A percentile compares a stretch with the other conserved stretches of the same genome.
These are phyloP conservation scores for apple (Malus domestica) DNA, from an alignment of 306 rosid genomes.

Conservation along the genomic window DNA sequence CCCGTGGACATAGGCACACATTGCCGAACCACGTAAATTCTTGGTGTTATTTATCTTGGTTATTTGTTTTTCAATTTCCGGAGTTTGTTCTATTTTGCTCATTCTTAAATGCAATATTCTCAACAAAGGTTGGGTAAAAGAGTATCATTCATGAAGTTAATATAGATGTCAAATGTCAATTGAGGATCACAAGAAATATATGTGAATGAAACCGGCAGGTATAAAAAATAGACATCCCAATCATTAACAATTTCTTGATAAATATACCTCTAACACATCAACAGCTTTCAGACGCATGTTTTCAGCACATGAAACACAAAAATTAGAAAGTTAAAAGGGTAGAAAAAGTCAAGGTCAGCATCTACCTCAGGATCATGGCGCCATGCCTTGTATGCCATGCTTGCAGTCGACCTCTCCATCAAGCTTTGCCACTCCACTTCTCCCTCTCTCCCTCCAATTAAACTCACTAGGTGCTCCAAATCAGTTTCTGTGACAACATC, in stretches of 20 bases:
- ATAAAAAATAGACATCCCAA: background rate
- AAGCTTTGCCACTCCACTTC: slow-evolving; percentile 84
- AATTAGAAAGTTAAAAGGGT: background rate
- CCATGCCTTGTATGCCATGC: slow-evolving; percentile 87
- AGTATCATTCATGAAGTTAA: background rate
- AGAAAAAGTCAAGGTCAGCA: slow-evolving; percentile 15
- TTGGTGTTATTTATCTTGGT: too few relatives aligned
- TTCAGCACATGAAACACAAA: slow-evolving; percentile 15
- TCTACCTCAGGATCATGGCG: slow-evolving; percentile 92
- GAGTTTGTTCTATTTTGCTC: too few relatives aligned
- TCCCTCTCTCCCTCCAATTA: slow-evolving; percentile 65
- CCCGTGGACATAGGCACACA: too few relatives aligned
- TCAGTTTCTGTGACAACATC: slow-evolving; percentile 58
- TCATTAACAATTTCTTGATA: background rate
- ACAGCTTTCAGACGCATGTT: background rate
- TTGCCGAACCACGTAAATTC: too few relatives aligned
- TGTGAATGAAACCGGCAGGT: background rate
- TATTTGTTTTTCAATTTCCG: too few relatives aligned
- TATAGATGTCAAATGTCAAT: background rate
- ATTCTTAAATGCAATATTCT: too few relatives aligned
- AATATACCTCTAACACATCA: background rate
- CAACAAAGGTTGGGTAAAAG: background rate
- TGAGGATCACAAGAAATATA: background rate
- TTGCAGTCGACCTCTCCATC: slow-evolving; percentile 76
- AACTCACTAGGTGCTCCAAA: slow-evolving; percentile 69